Conservation (phyloP, 2,329 filamentous ascomycete genomes). For the Botrytis porri region DNA sequence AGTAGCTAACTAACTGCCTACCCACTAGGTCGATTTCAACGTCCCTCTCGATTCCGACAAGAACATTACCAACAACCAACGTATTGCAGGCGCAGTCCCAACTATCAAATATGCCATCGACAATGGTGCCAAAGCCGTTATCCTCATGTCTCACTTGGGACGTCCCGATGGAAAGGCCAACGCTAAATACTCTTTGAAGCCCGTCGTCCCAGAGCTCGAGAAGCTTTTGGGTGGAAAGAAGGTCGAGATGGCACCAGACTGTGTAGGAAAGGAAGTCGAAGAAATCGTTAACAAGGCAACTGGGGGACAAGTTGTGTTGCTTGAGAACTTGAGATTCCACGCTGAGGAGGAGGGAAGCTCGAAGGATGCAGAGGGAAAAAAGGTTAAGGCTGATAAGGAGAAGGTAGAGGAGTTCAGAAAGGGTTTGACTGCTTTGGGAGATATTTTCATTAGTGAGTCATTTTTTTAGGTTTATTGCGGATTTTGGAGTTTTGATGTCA, state of each 20-base stretch:
- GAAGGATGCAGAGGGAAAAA: conserved; percentile 93
- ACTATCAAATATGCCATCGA: conserved; percentile 94
- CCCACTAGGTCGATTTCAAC: conserved; percentile 91
- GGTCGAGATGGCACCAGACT: conserved; percentile 87
- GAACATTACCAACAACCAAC: conserved; percentile 97
- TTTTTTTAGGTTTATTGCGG: not conserved
- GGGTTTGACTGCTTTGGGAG: conserved; percentile 88
- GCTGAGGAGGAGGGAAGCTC: conserved; percentile 95
- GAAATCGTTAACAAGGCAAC: conserved; percentile 80
- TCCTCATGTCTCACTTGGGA: conserved; percentile 98
- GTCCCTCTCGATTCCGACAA: conserved; percentile 91
- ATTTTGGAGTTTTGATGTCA: not conserved
- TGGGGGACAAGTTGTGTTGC: conserved; percentile 78
- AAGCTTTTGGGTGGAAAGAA: conserved; percentile 74
- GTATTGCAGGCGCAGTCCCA: conserved; percentile 91
- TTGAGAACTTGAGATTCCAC: conserved; percentile 99
- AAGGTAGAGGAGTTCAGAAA: conserved; percentile 93
- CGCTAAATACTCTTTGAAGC: conserved; percentile 91
- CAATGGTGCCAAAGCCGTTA: conserved; percentile 83
- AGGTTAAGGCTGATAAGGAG: conserved; percentile 94
- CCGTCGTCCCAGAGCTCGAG: conserved; percentile 87
- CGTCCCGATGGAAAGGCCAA: conserved; percentile 89
- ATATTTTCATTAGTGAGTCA: conserved; percentile 88
- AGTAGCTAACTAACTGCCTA: conserved; percentile 28
- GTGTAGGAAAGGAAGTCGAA: conserved; percentile 86